Evolutionary conservation across 2,329 filamentous ascomycete species (phyloP).

Genomic region (Verticillium nonalfalfae): DNA sequence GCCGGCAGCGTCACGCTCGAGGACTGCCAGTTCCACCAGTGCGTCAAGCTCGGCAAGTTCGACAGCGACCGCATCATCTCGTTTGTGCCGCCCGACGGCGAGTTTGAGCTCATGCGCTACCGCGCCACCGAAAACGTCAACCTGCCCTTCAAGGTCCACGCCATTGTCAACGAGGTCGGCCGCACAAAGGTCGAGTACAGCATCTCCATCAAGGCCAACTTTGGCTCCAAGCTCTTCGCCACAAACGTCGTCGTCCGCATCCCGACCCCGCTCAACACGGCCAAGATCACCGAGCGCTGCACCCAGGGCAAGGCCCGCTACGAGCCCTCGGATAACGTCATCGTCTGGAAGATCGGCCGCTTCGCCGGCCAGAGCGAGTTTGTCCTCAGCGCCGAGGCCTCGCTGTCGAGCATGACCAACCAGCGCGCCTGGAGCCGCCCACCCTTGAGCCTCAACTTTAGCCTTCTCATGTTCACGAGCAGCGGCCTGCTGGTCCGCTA

Average conservation of each 20-base stretch:
- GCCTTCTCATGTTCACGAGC: slow-evolving; percentile 95
- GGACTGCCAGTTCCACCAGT: slow-evolving; percentile 98
- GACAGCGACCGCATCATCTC: slow-evolving; percentile 95
- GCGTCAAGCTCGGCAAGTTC: slow-evolving; percentile 95
- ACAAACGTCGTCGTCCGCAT: slow-evolving; percentile 94
- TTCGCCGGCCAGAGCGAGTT: slow-evolving; percentile 98
- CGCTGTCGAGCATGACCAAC: slow-evolving; percentile 93
- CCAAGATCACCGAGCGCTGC: slow-evolving; percentile 84
- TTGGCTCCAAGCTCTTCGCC: slow-evolving; percentile 90
- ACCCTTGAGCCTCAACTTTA: slow-evolving; percentile 86
- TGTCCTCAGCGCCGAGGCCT: slow-evolving; percentile 88
- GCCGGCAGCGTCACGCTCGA: slow-evolving; percentile 93
- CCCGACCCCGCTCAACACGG: slow-evolving; percentile 93
- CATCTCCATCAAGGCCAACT: slow-evolving; percentile 95
- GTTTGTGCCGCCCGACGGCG: slow-evolving; percentile 93
- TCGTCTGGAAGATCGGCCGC: slow-evolving; percentile 98
- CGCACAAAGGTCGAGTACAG: slow-evolving; percentile 98
- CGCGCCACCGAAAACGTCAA: slow-evolving; percentile 98
- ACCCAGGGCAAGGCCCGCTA: slow-evolving; percentile 98
- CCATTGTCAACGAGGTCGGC: slow-evolving; percentile 95
- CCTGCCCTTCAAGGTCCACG: slow-evolving; percentile 96
- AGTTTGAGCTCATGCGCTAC: slow-evolving; percentile 98
- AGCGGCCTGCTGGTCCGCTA: slow-evolving; percentile 89
- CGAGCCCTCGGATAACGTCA: slow-evolving; percentile 95
- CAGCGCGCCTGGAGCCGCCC: slow-evolving; percentile 96